Evolutionary conservation across 306 rosid genomes (phyloP).

Genomic region (Echinosophora koreensis): DNA sequence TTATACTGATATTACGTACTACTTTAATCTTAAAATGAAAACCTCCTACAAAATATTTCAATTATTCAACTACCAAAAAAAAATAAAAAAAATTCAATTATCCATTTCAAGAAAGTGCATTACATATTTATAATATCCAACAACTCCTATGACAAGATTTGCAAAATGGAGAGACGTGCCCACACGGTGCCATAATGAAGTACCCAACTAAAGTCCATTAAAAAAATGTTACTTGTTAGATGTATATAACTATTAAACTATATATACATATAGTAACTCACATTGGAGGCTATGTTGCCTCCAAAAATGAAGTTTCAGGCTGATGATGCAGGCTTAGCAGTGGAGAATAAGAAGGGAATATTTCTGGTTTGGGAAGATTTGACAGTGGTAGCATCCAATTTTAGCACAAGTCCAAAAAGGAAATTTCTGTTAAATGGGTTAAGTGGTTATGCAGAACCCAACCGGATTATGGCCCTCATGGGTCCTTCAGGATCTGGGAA

Average conservation of each 20-base stretch:
- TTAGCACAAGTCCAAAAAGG: conserved; percentile 50
- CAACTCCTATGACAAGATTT: background rate
- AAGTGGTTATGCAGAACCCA: conserved; percentile 68
- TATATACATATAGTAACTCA: background rate
- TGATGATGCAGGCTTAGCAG: background rate
- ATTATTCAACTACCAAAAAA: too few species aligned
- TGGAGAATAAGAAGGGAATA: conserved; percentile 29
- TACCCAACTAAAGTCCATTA: background rate
- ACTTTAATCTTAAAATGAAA: too few species aligned
- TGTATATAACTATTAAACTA: background rate
- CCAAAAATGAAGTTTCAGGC: conserved; percentile 3
- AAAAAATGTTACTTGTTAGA: background rate
- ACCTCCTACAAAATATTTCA: too few species aligned
- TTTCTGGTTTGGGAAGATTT: conserved; percentile 70
- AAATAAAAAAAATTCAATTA: too few species aligned
- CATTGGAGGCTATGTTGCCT: conserved; percentile 23
- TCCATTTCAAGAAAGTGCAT: too few species aligned
- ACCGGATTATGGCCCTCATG: conserved; percentile 71
- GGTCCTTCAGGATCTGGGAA: conserved; percentile 84
- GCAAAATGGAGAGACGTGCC: background rate
- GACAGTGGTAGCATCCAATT: conserved; percentile 59
- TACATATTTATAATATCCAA: background rate
- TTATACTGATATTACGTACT: too few species aligned
- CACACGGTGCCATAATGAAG: conserved; percentile 18
- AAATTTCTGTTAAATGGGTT: conserved; percentile 59